phyloP scores from a whole-genome alignment of 1,284 basidiomycete genomes.

The Lentinus polychrous region DNA sequence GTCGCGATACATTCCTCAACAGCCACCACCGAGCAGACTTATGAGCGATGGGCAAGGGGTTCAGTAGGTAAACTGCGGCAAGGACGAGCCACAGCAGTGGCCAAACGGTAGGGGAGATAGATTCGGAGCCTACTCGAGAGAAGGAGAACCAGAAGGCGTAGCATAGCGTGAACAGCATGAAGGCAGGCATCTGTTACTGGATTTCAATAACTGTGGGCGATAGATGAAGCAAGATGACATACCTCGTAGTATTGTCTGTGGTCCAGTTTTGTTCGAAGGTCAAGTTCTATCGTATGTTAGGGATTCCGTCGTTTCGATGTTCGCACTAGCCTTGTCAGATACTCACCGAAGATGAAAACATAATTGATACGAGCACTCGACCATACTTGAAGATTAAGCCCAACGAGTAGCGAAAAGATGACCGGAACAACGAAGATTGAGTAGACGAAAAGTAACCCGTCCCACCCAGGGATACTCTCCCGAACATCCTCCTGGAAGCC shows the following conservation, averaged over 20 bases:
- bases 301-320: not conserved
- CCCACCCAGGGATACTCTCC: conserved; percentile 61
- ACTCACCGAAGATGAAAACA: conserved; percentile 81
- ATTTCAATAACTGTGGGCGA: not conserved
- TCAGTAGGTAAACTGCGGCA: conserved; percentile 53
- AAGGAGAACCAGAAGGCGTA: conserved; percentile 88
- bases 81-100: conserved; percentile 82
- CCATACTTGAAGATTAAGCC: conserved; percentile 80
- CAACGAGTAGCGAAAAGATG: conserved; percentile 74
- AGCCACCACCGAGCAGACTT: conserved; percentile 77
- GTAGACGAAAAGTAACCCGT: conserved; percentile 77
- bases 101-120: conserved; percentile 57
- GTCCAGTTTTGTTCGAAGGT: conserved; percentile 72
- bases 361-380: conserved; percentile 77
- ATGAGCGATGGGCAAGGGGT: conserved; percentile 71
- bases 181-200: conserved; percentile 62
- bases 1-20: conserved; percentile 51
- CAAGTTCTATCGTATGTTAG: conserved; percentile 49
- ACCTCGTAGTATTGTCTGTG: conserved; percentile 81
- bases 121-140: conserved; percentile 45
- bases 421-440: conserved; percentile 70
- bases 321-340: not conserved
- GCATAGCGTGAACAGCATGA: conserved; percentile 71
- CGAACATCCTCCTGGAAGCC: conserved; percentile 59
- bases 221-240: conserved; percentile 10